These are phyloP conservation scores for Porogramme epimiltina DNA, from an alignment of 1,284 basidiomycete species.

Conservation along the genomic window DNA sequence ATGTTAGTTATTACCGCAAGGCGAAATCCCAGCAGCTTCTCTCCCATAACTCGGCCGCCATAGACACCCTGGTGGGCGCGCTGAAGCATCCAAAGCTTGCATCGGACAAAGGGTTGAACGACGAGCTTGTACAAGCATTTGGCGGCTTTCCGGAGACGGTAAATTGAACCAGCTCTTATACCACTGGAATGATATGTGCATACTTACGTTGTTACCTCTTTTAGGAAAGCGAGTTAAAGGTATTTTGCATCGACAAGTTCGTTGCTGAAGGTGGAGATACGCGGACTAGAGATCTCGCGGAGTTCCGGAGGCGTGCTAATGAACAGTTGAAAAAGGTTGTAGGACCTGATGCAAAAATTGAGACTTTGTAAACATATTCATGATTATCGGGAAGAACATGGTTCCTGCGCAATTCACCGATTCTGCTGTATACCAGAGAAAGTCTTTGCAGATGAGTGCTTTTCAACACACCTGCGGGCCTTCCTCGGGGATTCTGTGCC, in stretches of 20 bases:
- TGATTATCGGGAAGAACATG: no score
- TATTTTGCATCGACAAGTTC: slow-evolving; percentile 16
- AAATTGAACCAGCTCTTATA: background rate
- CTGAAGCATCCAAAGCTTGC: slow-evolving; percentile 14
- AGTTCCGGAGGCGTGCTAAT: slow-evolving; percentile 13
- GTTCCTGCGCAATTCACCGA: no score
- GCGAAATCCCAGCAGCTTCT: slow-evolving; percentile 25
- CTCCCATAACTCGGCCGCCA: slow-evolving; percentile 7
- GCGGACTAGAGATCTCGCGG: slow-evolving; percentile 9
- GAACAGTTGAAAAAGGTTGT: slow-evolving; percentile 14
- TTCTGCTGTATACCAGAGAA: no score
- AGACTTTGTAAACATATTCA: background rate
- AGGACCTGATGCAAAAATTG: slow-evolving; percentile 7
- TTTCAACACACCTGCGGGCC: no score
- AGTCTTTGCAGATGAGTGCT: no score
- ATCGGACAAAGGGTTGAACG: slow-evolving; percentile 21
- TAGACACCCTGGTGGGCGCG: slow-evolving; percentile 18
- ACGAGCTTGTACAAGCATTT: slow-evolving; percentile 19
- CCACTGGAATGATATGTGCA: background rate
- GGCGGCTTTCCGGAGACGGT: slow-evolving; percentile 21
- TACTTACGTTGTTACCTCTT: no score
- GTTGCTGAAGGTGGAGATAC: slow-evolving; percentile 8
- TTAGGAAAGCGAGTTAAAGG: slow-evolving; percentile 11
- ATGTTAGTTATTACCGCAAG: slow-evolving; percentile 27
- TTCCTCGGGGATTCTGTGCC: no score